Conservation (phyloP, 164 flowering plant genomes). For the Stephania japonica region DNA sequence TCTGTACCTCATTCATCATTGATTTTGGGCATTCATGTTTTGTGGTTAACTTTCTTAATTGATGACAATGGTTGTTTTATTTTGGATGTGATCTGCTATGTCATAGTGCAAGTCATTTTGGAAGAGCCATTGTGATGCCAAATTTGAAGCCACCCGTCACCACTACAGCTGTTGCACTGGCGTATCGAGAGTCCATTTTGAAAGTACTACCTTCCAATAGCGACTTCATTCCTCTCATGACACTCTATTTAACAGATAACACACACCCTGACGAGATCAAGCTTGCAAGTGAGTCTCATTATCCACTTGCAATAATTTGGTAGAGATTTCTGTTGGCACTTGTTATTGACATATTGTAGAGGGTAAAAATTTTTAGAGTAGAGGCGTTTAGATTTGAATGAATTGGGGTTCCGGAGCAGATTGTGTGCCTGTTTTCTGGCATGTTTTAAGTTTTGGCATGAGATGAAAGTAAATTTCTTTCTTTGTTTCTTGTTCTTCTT, state of each 20-base stretch:
- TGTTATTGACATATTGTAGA: not conserved
- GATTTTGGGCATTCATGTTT: not conserved
- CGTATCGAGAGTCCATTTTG: slow-evolving; percentile 74
- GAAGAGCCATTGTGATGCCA: slow-evolving; percentile 92
- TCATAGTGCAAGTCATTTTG: slow-evolving; percentile 70
- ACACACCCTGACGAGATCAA: slow-evolving; percentile 85
- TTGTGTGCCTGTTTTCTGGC: not conserved
- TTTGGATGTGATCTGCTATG: slow-evolving; percentile 4
- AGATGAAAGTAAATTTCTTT: not conserved
- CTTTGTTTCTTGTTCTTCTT: not conserved
- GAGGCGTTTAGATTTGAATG: too few species aligned
- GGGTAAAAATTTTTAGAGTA: too few species aligned
- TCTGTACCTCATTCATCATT: not conserved
- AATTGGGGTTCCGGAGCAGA: not conserved
- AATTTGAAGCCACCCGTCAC: slow-evolving; percentile 87
- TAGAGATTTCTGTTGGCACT: not conserved
- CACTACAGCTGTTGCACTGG: slow-evolving; percentile 77
- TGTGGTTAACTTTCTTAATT: slow-evolving; percentile 1
- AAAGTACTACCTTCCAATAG: slow-evolving; percentile 59
- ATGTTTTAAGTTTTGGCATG: not conserved
- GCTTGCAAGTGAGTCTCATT: slow-evolving; percentile 68
- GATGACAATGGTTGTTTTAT: slow-evolving; percentile 1
- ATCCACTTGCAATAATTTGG: slow-evolving; percentile 1
- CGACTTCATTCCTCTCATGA: slow-evolving; percentile 83
- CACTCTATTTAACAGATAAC: slow-evolving; percentile 87